These are phyloP conservation scores for Euphorbia celastroides DNA, from an alignment of 441 rosid species.

Conservation along the genomic window DNA sequence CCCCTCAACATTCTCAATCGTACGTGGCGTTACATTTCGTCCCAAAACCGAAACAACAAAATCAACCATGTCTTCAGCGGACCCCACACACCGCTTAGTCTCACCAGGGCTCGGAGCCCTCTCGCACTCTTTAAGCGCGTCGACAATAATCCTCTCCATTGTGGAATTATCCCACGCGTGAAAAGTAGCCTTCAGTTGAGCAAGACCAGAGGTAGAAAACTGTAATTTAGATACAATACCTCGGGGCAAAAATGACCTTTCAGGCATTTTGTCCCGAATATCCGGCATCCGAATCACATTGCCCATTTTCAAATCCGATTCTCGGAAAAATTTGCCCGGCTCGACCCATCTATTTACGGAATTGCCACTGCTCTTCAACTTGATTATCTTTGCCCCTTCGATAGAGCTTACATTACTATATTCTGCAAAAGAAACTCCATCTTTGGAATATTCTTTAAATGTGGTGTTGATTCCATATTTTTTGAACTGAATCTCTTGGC, in stretches of 20 bases:
- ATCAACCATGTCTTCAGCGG: slow-evolving; percentile 88
- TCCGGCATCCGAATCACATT: slow-evolving; percentile 87
- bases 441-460: slow-evolving; percentile 60
- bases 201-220: slow-evolving; percentile 50
- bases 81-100: slow-evolving; percentile 83
- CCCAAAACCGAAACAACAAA: slow-evolving; percentile 77
- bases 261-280: slow-evolving; percentile 89
- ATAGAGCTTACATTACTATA: slow-evolving; percentile 36
- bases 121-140: slow-evolving; percentile 78
- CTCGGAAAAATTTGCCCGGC: slow-evolving; percentile 95
- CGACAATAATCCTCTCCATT: slow-evolving; percentile 51
- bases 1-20: slow-evolving; percentile 63
- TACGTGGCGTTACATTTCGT: slow-evolving; percentile 49
- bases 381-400: background rate
- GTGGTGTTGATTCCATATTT: slow-evolving; percentile 61
- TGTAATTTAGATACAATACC: slow-evolving; percentile 59
- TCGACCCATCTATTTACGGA: slow-evolving; percentile 72
- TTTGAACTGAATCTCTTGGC: slow-evolving; percentile 52
- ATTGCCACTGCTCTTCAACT: slow-evolving; percentile 35
- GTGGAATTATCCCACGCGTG: slow-evolving; percentile 71
- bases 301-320: slow-evolving; percentile 60
- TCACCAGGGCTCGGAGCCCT: slow-evolving; percentile 75
- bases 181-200: slow-evolving; percentile 46
- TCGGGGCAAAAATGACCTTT: slow-evolving; percentile 94
- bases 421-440: slow-evolving; percentile 38